Base-by-base conservation (phyloP, 1,284 basidiomycete species). In the Baeospora myosura region DNA sequence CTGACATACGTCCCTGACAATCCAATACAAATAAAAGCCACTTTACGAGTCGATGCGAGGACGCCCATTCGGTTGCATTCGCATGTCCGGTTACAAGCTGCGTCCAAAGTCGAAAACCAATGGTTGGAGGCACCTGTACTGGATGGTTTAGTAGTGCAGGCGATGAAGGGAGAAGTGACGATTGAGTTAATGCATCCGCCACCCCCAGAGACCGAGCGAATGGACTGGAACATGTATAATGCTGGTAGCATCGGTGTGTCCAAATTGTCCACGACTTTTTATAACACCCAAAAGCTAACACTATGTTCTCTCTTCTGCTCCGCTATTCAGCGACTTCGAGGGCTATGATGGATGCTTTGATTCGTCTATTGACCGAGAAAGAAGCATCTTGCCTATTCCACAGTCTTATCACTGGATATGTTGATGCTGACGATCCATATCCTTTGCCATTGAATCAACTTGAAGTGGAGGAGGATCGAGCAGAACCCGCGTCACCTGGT, bases 151-250 rank as follows among this genome's bases (percentile, higher is more conserved):
- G 76, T 80, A 12, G 57, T 68, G 12, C 63, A 71, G 40, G 65
- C 73, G 0, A 46, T 54, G 28, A 68, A 68, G 42, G 79, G 78
- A 1, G 74, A 81, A 49, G 48, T 78, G 10, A 68, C 62, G 29
- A 67, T 81, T 22, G 63, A 72, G 31, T 48, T 78, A 14, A 57
- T 73, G 18, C 72, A 80, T 49, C 70, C 70, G 3, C 69, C 74
- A 7, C 78, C 79, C 0, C 76, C 78, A 0, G 78, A 82, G 52
- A 66, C 68, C 50, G 61, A 64, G 20, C 51, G 48, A 7, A 78
- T 81, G 62, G 70, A 79, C 40, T 82, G 78, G 79, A 72, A 70
- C 37, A 54, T 81, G 54, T 81, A 77, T 41, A 60, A 76, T 49
- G 76, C 77, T 0, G 77, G 78, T 4, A 78, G 73, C 43, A 65